Evolutionary conservation across 2,329 filamentous ascomycete species (phyloP).

Genomic region (Escovopsis sp.): DNA sequence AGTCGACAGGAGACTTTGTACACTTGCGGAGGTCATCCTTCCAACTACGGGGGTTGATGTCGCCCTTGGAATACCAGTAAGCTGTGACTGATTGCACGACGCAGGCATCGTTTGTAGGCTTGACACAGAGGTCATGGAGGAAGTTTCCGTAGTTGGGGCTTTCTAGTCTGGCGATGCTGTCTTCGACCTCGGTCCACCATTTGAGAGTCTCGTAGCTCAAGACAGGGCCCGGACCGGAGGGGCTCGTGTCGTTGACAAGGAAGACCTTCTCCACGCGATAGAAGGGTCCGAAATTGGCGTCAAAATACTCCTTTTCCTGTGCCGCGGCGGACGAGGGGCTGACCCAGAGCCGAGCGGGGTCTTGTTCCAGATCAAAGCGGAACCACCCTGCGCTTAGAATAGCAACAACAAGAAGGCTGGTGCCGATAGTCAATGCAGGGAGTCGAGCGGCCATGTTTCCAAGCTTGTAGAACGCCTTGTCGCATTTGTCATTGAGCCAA

Average conservation of each 20-base stretch:
- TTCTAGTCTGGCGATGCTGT: slow-evolving; percentile 56
- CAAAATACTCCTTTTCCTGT: slow-evolving; percentile 87
- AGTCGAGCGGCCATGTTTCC: slow-evolving; percentile 72
- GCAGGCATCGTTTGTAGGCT: slow-evolving; percentile 77
- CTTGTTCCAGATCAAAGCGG: slow-evolving; percentile 74
- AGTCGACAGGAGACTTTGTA: slow-evolving; percentile 64
- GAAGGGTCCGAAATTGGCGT: slow-evolving; percentile 85
- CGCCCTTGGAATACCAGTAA: slow-evolving; percentile 58
- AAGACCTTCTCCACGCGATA: slow-evolving; percentile 91
- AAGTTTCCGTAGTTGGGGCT: slow-evolving; percentile 53
- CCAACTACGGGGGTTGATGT: slow-evolving; percentile 42
- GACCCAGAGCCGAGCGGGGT: slow-evolving; percentile 93
- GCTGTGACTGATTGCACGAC: slow-evolving; percentile 86
- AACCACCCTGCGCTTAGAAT: slow-evolving; percentile 80
- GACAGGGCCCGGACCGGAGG: slow-evolving; percentile 54
- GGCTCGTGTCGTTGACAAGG: slow-evolving; percentile 69
- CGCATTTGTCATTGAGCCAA: slow-evolving; percentile 68
- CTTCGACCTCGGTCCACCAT: slow-evolving; percentile 92
- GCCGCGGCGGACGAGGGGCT: slow-evolving; percentile 83
- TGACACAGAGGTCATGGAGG: slow-evolving; percentile 81
- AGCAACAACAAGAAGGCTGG: slow-evolving; percentile 59
- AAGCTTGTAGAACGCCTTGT: slow-evolving; percentile 63
- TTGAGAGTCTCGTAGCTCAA: slow-evolving; percentile 74
- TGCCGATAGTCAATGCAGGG: slow-evolving; percentile 66
- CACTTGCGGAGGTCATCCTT: slow-evolving; percentile 56